Conservation (phyloP, 2,329 filamentous ascomycete species). For the Aspergillus sp. region DNA sequence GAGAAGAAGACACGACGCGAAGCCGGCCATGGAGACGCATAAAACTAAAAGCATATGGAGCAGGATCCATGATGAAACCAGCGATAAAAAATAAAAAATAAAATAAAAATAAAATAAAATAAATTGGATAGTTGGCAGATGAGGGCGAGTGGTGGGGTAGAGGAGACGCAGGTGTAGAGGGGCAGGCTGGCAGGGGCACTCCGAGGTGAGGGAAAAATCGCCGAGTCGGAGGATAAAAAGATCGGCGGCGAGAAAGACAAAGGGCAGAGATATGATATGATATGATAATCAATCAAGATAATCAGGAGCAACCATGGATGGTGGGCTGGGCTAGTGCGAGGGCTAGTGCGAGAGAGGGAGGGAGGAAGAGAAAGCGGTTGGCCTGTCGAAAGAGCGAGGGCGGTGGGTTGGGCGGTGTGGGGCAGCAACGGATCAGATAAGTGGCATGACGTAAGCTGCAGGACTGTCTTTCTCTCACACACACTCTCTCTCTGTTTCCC, state of each 20-base stretch:
- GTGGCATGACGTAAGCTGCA: background rate
- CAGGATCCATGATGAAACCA: background rate
- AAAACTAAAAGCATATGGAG: background rate
- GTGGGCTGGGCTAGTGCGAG: too few species aligned
- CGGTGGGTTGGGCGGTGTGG: background rate
- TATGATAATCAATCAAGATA: background rate
- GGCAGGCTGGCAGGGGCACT: background rate
- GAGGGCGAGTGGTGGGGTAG: too few species aligned
- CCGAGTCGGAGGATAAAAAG: background rate
- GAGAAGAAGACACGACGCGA: background rate
- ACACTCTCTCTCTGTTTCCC: too few species aligned
- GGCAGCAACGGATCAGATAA: background rate
- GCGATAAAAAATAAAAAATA: background rate
- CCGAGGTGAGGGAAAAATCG: background rate
- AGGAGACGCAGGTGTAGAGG: background rate
- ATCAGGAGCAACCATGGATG: too few species aligned
- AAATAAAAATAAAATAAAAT: background rate
- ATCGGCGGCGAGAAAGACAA: background rate
- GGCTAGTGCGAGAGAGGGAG: too few species aligned
- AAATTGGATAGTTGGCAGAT: background rate
- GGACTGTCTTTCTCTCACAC: too few species aligned
- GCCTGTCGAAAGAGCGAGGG: too few species aligned
- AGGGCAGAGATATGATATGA: background rate
- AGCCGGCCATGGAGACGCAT: background rate
- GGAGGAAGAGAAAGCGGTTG: too few species aligned